Percentiles rank a stretch among this genome's conserved stretches.
Conservation (phyloP, 805 yeast species). For the Huiozyma sinensis region DNA sequence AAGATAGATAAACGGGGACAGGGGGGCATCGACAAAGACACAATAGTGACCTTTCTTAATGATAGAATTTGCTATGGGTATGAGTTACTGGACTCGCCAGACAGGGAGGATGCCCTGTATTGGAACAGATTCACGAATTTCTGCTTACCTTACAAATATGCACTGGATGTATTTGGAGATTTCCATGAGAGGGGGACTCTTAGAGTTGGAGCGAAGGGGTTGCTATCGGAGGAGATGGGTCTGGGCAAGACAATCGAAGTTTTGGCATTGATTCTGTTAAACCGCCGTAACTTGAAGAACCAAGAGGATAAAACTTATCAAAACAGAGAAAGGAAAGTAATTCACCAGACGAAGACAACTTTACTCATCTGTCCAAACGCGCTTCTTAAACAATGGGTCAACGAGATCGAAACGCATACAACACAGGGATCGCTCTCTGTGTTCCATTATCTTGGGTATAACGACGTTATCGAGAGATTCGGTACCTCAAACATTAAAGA, state of each 20-base stretch:
- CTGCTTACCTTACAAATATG: slow-evolving; percentile 12
- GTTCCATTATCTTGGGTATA: slow-evolving; percentile 52
- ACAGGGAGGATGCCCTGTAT: slow-evolving; percentile 7
- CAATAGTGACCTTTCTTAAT: slow-evolving; percentile 16
- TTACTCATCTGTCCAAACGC: slow-evolving; percentile 80
- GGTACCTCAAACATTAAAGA: slow-evolving; percentile 12
- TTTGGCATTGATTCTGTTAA: slow-evolving; percentile 49
- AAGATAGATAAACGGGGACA: neutral
- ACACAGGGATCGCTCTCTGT: slow-evolving; percentile 37
- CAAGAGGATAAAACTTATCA: slow-evolving; percentile 2
- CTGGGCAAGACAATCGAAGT: slow-evolving; percentile 90
- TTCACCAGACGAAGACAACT: slow-evolving; percentile 51
- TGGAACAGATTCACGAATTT: slow-evolving; percentile 29
- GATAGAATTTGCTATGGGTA: slow-evolving; percentile 22
- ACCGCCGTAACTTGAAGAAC: slow-evolving; percentile 37
- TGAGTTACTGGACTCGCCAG: slow-evolving; percentile 4
- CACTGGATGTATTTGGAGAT: slow-evolving; percentile 9
- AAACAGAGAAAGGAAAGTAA: slow-evolving; percentile 15
- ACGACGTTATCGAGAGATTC: slow-evolving; percentile 25
- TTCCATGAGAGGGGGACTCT: slow-evolving; percentile 2
- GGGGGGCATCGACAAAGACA: neutral
- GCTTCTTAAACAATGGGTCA: slow-evolving; percentile 76
- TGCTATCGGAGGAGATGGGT: slow-evolving; percentile 95
- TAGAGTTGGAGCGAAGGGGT: slow-evolving; percentile 34
- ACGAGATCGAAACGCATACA: slow-evolving; percentile 46